A percentile compares a stretch with the other conserved stretches of the same genome.
phyloP scores from a whole-genome alignment of 345 rosid species.

The Eucalyptus marginata region DNA sequence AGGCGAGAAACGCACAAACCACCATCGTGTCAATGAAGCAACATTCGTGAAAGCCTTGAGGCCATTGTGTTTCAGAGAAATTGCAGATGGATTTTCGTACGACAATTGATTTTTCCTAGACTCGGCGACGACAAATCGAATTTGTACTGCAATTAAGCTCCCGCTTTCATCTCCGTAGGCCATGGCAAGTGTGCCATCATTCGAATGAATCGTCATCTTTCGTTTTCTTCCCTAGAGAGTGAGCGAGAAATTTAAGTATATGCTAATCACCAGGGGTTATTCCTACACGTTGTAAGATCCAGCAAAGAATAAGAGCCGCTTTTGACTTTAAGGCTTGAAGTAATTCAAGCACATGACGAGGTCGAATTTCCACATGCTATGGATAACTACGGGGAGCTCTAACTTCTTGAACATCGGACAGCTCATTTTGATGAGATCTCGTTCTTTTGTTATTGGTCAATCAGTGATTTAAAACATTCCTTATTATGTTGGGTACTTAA shows the following conservation, averaged over 20 bases:
- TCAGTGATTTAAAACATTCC: not conserved
- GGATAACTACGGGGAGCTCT: not conserved
- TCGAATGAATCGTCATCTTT: not conserved
- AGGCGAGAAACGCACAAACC: not conserved
- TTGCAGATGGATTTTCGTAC: not conserved
- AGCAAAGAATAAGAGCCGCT: not conserved
- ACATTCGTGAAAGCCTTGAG: not conserved
- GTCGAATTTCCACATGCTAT: not conserved
- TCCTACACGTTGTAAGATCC: not conserved
- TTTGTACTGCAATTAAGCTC: not conserved
- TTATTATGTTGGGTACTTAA: not conserved
- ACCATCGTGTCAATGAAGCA: not conserved
- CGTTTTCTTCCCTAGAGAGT: not conserved
- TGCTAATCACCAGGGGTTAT: not conserved
- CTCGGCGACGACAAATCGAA: not conserved
- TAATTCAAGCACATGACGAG: not conserved
- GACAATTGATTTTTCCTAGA: not conserved
- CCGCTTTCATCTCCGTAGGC: not conserved
- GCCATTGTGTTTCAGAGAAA: not conserved
- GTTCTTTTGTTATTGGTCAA: not conserved
- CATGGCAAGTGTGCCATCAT: not conserved
- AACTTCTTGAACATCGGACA: not conserved
- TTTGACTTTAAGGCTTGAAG: not conserved
- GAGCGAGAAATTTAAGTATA: not conserved
- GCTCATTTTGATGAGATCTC: not conserved